Percentiles rank a stretch among this genome's conserved stretches.
These are phyloP conservation scores for Solanum sitiens DNA, from an alignment of 257 asterid species.

Conservation along the genomic window DNA sequence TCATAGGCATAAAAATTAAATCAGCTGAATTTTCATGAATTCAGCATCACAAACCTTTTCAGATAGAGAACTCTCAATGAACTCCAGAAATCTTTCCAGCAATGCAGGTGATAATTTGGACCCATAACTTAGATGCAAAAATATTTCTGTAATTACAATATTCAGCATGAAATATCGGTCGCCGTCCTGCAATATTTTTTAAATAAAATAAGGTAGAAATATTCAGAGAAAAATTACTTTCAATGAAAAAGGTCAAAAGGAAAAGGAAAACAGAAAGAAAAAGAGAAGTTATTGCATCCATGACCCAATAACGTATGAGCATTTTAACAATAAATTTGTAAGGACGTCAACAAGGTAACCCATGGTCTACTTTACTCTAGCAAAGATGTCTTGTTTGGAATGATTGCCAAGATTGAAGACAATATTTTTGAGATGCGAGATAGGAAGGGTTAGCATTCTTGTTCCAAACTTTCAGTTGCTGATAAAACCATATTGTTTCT, in stretches of 20 bases:
- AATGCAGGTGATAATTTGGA: constrained; percentile 29
- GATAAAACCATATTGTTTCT: neutral
- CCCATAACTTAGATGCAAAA: constrained; percentile 51
- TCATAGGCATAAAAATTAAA: neutral
- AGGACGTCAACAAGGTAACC: neutral
- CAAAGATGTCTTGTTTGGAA: neutral
- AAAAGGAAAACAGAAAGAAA: neutral
- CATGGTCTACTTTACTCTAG: neutral
- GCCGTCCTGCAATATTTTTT: constrained; percentile 52
- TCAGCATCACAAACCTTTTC: constrained; percentile 38
- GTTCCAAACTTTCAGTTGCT: neutral
- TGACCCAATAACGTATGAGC: neutral
- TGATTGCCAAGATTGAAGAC: neutral
- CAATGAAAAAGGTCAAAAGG: neutral
- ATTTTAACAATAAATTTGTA: neutral
- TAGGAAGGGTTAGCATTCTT: neutral
- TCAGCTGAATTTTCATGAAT: neutral
- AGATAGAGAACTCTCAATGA: constrained; percentile 52
- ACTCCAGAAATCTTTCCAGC: constrained; percentile 60
- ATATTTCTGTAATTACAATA: constrained; percentile 50
- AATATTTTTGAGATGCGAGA: neutral
- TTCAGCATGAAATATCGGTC: constrained; percentile 53
- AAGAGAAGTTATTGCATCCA: neutral
- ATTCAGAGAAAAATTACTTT: neutral
- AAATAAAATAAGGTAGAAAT: neutral